A percentile compares a stretch with the other conserved stretches of the same genome.
Conservation (phyloP, 2,329 filamentous ascomycete genomes). For the Fusarium decemcellulare region DNA sequence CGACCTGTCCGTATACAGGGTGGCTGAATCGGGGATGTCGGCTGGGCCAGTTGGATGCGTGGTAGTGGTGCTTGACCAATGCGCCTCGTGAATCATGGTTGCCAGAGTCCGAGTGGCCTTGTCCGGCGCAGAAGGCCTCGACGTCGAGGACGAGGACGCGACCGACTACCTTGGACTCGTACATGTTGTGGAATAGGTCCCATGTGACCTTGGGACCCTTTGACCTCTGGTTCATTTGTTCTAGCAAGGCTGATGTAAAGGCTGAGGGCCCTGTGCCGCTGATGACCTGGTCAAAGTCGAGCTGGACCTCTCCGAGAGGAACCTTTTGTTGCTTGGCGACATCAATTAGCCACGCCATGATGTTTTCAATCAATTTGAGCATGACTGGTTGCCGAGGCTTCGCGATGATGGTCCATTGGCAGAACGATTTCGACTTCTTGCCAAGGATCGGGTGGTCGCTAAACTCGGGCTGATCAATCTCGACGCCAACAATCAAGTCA, state of each 20-base stretch:
- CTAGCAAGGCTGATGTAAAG: conserved; percentile 75
- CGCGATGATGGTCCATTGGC: conserved; percentile 82
- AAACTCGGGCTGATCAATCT: conserved; percentile 79
- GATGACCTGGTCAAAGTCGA: conserved; percentile 81
- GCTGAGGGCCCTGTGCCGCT: conserved; percentile 80
- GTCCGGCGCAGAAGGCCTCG: conserved; percentile 80
- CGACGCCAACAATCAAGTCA: conserved; percentile 78
- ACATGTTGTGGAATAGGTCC: conserved; percentile 75
- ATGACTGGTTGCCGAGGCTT: conserved; percentile 78
- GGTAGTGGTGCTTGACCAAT: conserved; percentile 81
- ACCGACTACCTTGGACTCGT: conserved; percentile 75
- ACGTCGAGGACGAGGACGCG: conserved; percentile 78
- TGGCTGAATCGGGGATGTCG: conserved; percentile 77
- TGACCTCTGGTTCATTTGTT: conserved; percentile 69
- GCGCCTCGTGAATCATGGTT: conserved; percentile 77
- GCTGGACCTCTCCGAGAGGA: conserved; percentile 70
- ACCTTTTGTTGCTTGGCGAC: conserved; percentile 72
- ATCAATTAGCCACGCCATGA: conserved; percentile 75
- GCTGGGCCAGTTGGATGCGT: conserved; percentile 80
- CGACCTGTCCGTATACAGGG: conserved; percentile 78
- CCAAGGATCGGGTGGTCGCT: conserved; percentile 75
- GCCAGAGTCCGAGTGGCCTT: conserved; percentile 80
- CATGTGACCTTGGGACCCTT: conserved; percentile 64
- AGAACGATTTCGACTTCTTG: conserved; percentile 78
- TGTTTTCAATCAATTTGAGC: conserved; percentile 77